Percentiles rank a stretch among this genome's conserved stretches.
Conservation (phyloP, 2,329 filamentous ascomycete genomes). For the Pyrenophora seminiperda region DNA sequence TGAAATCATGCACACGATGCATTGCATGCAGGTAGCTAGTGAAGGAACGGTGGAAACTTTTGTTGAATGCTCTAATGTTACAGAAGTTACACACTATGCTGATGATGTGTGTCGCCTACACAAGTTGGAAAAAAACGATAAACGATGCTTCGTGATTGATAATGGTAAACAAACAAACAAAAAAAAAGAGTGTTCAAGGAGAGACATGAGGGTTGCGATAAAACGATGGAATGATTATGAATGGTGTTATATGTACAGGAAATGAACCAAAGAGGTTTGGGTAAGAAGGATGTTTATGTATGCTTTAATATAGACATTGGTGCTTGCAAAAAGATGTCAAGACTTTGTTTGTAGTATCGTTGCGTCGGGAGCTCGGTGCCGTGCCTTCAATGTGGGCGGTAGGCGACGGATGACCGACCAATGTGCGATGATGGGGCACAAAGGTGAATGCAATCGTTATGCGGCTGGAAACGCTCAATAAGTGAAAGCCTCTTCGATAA, state of each 20-base stretch:
- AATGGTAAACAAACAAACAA: too few relatives aligned
- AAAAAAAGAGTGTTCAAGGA: conserved; percentile 20
- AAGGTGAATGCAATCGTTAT: background rate
- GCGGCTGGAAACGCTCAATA: conserved; percentile 51
- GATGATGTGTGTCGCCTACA: too few relatives aligned
- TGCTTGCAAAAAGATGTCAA: background rate
- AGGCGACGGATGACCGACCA: background rate
- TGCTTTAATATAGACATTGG: conserved; percentile 10
- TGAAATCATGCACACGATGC: background rate
- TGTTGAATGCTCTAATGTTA: too few relatives aligned
- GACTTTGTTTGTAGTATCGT: background rate
- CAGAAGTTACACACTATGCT: too few relatives aligned
- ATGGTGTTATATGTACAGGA: conserved; percentile 35
- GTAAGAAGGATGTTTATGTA: conserved; percentile 7
- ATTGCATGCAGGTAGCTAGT: too few relatives aligned
- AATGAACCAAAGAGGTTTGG: conserved; percentile 17
- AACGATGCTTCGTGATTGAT: conserved; percentile 15
- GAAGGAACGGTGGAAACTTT: too few relatives aligned
- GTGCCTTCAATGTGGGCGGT: background rate
- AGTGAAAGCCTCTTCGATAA: conserved; percentile 69
- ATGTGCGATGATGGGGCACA: background rate
- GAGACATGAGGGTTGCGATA: conserved; percentile 25
- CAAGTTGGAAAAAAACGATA: background rate
- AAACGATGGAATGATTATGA: conserved; percentile 26
- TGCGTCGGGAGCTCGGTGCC: conserved; percentile 2